Base-by-base conservation (phyloP, 148 eudicot species). In the Salicornia ramosissima region DNA sequence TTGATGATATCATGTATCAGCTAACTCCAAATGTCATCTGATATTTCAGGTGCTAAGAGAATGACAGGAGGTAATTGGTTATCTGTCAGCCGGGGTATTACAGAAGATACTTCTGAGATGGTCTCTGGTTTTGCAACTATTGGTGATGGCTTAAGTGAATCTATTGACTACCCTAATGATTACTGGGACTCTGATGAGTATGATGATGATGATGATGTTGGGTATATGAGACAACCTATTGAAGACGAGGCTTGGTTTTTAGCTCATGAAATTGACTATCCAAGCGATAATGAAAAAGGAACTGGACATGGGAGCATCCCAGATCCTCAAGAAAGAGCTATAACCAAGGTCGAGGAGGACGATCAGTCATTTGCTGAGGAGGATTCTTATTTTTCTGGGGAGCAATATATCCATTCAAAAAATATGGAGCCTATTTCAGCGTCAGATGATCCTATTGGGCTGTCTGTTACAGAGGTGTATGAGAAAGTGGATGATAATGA, bases 151-250 rank as follows among this genome's bases (percentile, higher is more conserved):
- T 75, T 94, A 75, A 89, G 91, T 77, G 98, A 94, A 87, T 84
- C 98, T 68, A 76, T 87, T 82, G 97, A 91, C 81, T 94, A 83
- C 78, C 88, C 87, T 9, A 91, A 90, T 81, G 99, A 94, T 56
- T 94, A 86, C 57, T 94, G 99, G 99, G 99, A 94, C 76, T 94
- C 99, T 43, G 99, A 94, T 74, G 99, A 91, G 83, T 94, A 94
- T 71, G 99, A 91, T 11, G 97, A 94, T 46, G 99, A 94, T 52
- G 97, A 94, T 16, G 99, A 94, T 82, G 97, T 91, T 82, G 99
- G 99, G 78, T 94, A 94, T 70, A 94, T 85, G 91, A 88, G 97
- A 78, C 99, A 94, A 79, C 99, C 99, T 75, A 94, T 94, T 79
- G 99, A 94, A 73, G 99, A 94, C 42, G 99, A 94, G 80, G 80